Conservation (phyloP, 306 rosid species). For the Dalbergia oliveri region DNA sequence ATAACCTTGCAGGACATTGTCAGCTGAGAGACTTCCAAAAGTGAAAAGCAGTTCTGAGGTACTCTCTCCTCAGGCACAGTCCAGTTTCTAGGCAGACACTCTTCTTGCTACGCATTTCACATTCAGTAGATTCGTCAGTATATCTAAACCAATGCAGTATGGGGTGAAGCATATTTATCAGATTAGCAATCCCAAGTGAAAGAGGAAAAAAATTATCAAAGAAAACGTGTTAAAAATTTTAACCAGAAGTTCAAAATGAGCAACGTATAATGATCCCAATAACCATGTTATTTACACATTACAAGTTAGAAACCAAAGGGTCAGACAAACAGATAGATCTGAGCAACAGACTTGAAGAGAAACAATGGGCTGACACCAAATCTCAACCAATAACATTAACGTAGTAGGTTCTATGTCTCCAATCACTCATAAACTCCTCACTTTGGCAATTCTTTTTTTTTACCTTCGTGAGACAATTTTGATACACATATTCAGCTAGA, state of each 20-base stretch:
- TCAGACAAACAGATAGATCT: not conserved
- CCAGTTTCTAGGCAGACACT: slow-evolving; percentile 66
- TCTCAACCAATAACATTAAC: not conserved
- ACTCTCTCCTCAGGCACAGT: slow-evolving; percentile 59
- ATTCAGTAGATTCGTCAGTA: slow-evolving; percentile 37
- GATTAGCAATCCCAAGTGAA: slow-evolving; percentile 4
- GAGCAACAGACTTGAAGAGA: not conserved
- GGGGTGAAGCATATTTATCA: slow-evolving; percentile 29
- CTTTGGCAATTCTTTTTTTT: not conserved
- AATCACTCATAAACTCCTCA: not conserved
- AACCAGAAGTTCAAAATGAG: slow-evolving; percentile 1
- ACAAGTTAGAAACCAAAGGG: not conserved
- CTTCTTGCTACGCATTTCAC: slow-evolving; percentile 44
- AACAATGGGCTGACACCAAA: not conserved
- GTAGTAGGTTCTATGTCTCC: not conserved
- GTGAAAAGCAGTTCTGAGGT: slow-evolving; percentile 57
- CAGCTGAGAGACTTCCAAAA: slow-evolving; percentile 60
- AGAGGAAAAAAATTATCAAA: slow-evolving; percentile 2
- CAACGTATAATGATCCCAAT: slow-evolving; percentile 5
- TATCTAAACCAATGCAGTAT: slow-evolving; percentile 22
- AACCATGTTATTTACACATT: not conserved
- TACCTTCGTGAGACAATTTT: not conserved
- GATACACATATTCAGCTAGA: not conserved
- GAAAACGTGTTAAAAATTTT: slow-evolving; percentile 9
- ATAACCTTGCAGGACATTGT: slow-evolving; percentile 59